Evolutionary conservation across 345 rosid genomes (phyloP), one percentile per base, ranked within the genome.

Genomic region (Hibiscus trionum): DNA sequence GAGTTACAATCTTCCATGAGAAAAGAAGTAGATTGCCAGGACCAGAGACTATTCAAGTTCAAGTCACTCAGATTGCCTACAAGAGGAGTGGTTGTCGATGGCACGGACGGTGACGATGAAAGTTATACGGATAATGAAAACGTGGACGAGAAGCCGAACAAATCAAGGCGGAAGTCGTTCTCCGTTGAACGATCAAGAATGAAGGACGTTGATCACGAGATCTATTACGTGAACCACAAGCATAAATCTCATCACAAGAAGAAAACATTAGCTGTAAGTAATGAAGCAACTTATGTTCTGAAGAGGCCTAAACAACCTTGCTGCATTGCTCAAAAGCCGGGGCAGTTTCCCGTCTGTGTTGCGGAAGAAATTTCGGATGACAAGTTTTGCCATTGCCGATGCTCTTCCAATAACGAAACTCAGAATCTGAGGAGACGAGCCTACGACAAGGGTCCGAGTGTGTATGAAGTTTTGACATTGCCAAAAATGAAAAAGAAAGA

Each of bases 1-100:
- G 95, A 90, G 77, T 69, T 87, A 49, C 74, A 57, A 49, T 79
- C 81, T 61, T 59, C 85, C 19, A 46, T 47, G 11, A 67, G 69
- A 47, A 78, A 83, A 49, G 80, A 83, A 49, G 80, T 53, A 68
- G 72, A 73, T 74, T 56, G 16, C 31, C 87, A 84, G 72, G 95
- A 90, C 63, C 83, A 81, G 61, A 78, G 90, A 59, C 50, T 82
- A 49, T 87, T 87, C 85, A 85, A 83, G 83, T 90, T 90, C 88
- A 84, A 75, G 57, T 77, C 79, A 42, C 56, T 50, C 19, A 2
- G 29, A 17, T 10, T 66, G 12, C 61, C 70, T 24, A 46, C 50
- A 4, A 46, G 19, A 46, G 75, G 39, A 35, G 53, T 49, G 3
- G 12, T 66, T 14, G 21, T 14, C 4, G 37, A 44, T 66, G 12